phyloP scores from a whole-genome alignment of 2,329 filamentous ascomycete genomes.

The Camptophora hylomeconis region DNA sequence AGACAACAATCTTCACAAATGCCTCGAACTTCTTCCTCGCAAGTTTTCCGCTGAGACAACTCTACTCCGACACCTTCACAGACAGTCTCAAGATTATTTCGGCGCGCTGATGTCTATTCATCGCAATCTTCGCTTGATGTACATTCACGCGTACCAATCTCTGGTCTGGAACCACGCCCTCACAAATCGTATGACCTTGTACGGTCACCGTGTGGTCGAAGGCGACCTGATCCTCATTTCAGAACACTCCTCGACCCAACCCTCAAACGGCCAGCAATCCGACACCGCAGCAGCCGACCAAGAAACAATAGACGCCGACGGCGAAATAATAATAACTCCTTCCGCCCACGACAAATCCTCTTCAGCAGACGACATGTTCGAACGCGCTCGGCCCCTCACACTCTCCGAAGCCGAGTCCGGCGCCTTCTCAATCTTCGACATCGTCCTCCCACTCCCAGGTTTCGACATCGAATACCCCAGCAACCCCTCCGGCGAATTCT shows the following conservation, averaged over 20 bases:
- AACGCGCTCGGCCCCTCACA: slow-evolving; percentile 60
- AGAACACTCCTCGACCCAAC: slow-evolving; percentile 39
- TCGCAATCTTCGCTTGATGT: slow-evolving; percentile 77
- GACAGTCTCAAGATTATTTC: slow-evolving; percentile 53
- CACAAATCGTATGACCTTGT: slow-evolving; percentile 65
- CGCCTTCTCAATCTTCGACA: slow-evolving; percentile 67
- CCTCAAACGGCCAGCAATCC: slow-evolving; percentile 11
- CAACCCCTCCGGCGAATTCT: slow-evolving; percentile 75
- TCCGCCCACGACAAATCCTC: slow-evolving; percentile 42
- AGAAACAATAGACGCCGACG: slow-evolving; percentile 42
- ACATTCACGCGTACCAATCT: slow-evolving; percentile 92
- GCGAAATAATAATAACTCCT: slow-evolving; percentile 53
- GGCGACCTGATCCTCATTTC: slow-evolving; percentile 70
- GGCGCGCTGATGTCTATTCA: slow-evolving; percentile 72
- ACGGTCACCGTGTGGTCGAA: slow-evolving; percentile 60
- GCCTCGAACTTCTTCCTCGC: slow-evolving; percentile 57
- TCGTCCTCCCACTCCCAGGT: slow-evolving; percentile 85
- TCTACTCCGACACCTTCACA: slow-evolving; percentile 63
- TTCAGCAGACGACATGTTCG: slow-evolving; percentile 43
- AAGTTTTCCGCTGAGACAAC: slow-evolving; percentile 70
- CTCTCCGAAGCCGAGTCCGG: slow-evolving; percentile 67
- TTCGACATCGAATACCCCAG: slow-evolving; percentile 77
- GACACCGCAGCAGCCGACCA: slow-evolving; percentile 11
- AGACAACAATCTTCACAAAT: slow-evolving; percentile 44
- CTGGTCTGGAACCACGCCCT: slow-evolving; percentile 84